Evolutionary conservation across 1,284 basidiomycete genomes (phyloP), one percentile per base, ranked within the genome.

Genomic region (Agaricales sp.): DNA sequence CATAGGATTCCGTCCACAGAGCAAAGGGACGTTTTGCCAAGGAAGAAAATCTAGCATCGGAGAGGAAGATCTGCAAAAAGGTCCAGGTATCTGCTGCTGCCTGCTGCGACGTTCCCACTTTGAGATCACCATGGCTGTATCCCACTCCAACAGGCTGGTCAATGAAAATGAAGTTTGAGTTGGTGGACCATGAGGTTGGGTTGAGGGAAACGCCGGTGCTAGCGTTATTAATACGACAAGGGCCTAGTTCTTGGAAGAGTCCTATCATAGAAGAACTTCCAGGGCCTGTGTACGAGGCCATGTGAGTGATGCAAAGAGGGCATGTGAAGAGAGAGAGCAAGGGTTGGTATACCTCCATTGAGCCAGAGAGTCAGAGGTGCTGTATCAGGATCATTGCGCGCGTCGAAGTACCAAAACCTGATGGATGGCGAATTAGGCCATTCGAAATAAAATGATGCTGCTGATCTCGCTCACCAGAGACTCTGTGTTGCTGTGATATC

Each of bases 401-500:
- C 71, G 30, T 68, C 78, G 54, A 84, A 84, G 62, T 79, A 82
- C 80, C 80, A 82, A 61, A 82, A 82, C 72, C 76, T 80, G 52
- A 39, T 35, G 47, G 46, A 2, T 43, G 45, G 1, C 8, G 13
- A 23, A 14, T 16, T 8, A 58, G 51, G n/a, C 19, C 26, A n/a
- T n/a, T n/a, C n/a, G n/a, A 11, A 25, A 25, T 13, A 48, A 30
- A 30, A 14, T 1, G 12, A 39, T 46, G 50, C 25, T 35, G 6
- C 22, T 30, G 4, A 47, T 21, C 38, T 43, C 4, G 56, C 65
- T 53, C 54, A 80, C 77, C 76, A 82, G 20, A 81, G 65, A 56
- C 77, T 80, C 57, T 79, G 61, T 21, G 66, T 68, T 2, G 68
- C 58, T 2, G 71, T 67, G 8, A 80, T 56, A 61, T 82, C 77